Base-by-base conservation (phyloP, 2,329 filamentous ascomycete species). In the Xylariaceae sp. region DNA sequence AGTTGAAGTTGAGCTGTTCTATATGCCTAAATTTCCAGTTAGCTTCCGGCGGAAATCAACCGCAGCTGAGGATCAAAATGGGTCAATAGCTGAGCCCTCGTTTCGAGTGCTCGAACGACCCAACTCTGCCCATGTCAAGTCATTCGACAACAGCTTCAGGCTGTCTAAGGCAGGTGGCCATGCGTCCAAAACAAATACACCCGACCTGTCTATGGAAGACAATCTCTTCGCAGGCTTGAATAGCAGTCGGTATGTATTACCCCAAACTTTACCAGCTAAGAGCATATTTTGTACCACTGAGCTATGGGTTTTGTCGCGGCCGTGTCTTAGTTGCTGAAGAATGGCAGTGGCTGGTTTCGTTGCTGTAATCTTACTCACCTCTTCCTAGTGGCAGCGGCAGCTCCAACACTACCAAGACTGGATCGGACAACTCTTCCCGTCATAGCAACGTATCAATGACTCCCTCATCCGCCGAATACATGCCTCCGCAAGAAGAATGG, bases 21-120 rank as follows among this genome's bases (percentile, higher is more conserved):
- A 76, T 70, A 84, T 84, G 81, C 79, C 79, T 80, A 81, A 78
- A 72, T 84, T 84, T 70, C 78, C 79, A 58, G 78, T 79, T 67
- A 72, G 76, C 58, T 84, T 84, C 59, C 75, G 78, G 78, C 80
- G 81, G 75, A 83, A 79, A 73, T 81, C 80, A 58, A 76, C 77
- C 74, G 78, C 76, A 57, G 76, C 80, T 60, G 79, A 77, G 59
- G 69, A 78, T 57, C 77, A 80, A 57, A 75, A 81, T 78, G 77
- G 67, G 36, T 66, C 74, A 62, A 64, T 74, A 69, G 69, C 73
- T 58, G 74, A 76, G 54, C 73, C 78, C 18, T 83, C 80, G 1
- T 84, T 84, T 65, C 77, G 80, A 47, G 81, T 84, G 21, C 70
- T 84, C 34, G 80, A 84, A 55, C 74, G 80, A 58, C 70, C 71